Percentiles rank a stretch among this genome's conserved stretches.
phyloP scores from a whole-genome alignment of 2,329 filamentous ascomycete species.

The Aspergillus sp. region DNA sequence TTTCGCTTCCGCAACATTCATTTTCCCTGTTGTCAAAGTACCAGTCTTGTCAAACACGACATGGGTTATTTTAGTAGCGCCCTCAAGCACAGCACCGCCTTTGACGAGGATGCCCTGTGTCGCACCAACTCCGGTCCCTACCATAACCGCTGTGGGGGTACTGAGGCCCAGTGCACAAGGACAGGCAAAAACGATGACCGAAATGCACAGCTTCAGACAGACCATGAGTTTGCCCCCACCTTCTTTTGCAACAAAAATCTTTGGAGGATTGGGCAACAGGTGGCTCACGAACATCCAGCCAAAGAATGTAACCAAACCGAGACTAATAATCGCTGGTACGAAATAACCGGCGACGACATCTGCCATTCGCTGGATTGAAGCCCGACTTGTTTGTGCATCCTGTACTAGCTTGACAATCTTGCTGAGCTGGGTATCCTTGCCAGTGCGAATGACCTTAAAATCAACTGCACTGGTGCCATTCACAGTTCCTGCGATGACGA shows the following conservation, averaged over 20 bases:
- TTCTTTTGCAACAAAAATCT: constrained; percentile 76
- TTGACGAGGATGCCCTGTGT: constrained; percentile 98
- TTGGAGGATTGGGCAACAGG: constrained; percentile 75
- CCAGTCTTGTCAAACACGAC: constrained; percentile 95
- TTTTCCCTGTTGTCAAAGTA: constrained; percentile 90
- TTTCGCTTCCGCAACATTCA: constrained; percentile 77
- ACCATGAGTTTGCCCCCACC: constrained; percentile 95
- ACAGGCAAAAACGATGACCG: constrained; percentile 96
- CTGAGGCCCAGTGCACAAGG: constrained; percentile 94
- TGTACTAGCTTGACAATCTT: constrained; percentile 99
- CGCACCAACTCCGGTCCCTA: constrained; percentile 93
- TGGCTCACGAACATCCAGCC: constrained; percentile 96
- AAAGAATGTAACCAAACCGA: constrained; percentile 82
- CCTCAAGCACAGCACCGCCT: constrained; percentile 88
- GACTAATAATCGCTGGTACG: constrained; percentile 80
- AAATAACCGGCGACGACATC: constrained; percentile 93
- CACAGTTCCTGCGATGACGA: constrained; percentile 89
- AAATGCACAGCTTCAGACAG: constrained; percentile 95
- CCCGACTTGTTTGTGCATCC: constrained; percentile 89
- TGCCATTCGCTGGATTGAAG: constrained; percentile 90
- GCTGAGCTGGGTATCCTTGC: constrained; percentile 92
- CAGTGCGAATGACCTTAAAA: constrained; percentile 87
- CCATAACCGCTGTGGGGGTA: constrained; percentile 97
- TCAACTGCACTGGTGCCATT: constrained; percentile 91
- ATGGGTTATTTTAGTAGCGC: constrained; percentile 83